phyloP scores from a whole-genome alignment of 2,329 filamentous ascomycete genomes.

The Dichotomopilus funicola region DNA sequence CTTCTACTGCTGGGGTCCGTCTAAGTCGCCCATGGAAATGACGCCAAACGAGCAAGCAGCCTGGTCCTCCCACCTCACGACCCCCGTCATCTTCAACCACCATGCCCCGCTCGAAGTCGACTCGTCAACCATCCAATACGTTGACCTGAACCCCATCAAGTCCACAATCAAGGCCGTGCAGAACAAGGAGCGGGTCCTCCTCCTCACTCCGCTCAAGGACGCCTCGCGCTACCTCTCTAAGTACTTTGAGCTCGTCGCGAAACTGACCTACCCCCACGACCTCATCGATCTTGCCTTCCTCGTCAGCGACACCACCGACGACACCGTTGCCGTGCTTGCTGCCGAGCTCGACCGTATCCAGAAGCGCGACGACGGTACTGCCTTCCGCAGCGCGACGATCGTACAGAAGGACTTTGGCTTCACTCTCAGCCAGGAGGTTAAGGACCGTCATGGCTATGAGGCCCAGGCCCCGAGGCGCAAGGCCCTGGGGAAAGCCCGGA shows the following conservation, averaged over 20 bases:
- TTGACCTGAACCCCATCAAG: slow-evolving; percentile 78
- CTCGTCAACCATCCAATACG: slow-evolving; percentile 65
- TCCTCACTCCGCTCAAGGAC: slow-evolving; percentile 89
- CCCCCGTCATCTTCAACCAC: slow-evolving; percentile 93
- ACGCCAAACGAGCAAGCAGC: slow-evolving; percentile 80
- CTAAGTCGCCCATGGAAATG: slow-evolving; percentile 96
- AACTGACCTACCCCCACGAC: slow-evolving; percentile 89
- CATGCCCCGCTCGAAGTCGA: slow-evolving; percentile 84
- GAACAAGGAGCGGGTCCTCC: slow-evolving; percentile 82
- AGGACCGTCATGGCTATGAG: slow-evolving; percentile 77
- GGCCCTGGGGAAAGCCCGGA: slow-evolving; percentile 81
- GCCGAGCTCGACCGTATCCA: slow-evolving; percentile 86
- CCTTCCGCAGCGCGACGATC: slow-evolving; percentile 79
- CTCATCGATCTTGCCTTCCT: slow-evolving; percentile 94
- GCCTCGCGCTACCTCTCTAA: slow-evolving; percentile 74
- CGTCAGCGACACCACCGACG: slow-evolving; percentile 84
- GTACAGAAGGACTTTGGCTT: slow-evolving; percentile 88
- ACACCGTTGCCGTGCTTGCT: slow-evolving; percentile 80
- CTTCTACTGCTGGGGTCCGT: slow-evolving; percentile 95
- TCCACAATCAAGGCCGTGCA: slow-evolving; percentile 71
- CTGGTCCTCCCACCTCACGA: slow-evolving; percentile 84
- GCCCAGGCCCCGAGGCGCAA: slow-evolving; percentile 88
- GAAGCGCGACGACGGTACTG: slow-evolving; percentile 67
- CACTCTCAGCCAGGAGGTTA: slow-evolving; percentile 67
- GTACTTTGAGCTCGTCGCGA: slow-evolving; percentile 87